Evolutionary conservation across 164 flowering plant genomes (phyloP), one percentile per base, ranked within the genome.

Genomic region (Sedum album): DNA sequence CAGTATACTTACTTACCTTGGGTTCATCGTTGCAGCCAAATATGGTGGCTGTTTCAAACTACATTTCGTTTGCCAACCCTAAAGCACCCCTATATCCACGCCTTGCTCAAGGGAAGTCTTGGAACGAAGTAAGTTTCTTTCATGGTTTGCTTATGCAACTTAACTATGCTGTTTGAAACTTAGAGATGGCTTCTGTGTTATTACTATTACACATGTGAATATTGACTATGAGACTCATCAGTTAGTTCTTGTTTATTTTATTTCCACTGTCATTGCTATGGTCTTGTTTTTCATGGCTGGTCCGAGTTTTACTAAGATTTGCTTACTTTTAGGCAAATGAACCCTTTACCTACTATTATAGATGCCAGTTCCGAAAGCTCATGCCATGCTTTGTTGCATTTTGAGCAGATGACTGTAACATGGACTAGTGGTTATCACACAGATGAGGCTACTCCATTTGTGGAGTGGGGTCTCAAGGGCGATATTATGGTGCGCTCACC

Each of bases 41-140:
- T 66, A 48, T 88, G 66, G 70, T 86, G 60, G 84, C 85, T 46
- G 75, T 86, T 66, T 83, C 94, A 70, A 83, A 82, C 70, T 53
- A 42, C 21, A 73, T 88, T 68, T 62, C 83, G 10, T 88, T 88
- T 81, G 68, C 68, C 53, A 86, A 86, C 66, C 94, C 89, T 13
- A 82, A 85, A 77, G 94, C 87, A 49, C 94, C 94, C 0, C 73
- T 86, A 4, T 88, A 86, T 77, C 91, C 94, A 6, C 94, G 91
- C 57, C 83, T 88, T 76, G 89, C 94, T 74, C 83, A 72, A 51
- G 94, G 94, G 61, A 85, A 84, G 65, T 76, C 83, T 25, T 88
- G 94, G 91, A 31, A 86, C 76, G 86, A 81, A 61, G 94, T 88
- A 76, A 80, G 88, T 79, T 74, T 63, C 36, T 20, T 18, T 21